Conservation (phyloP, 257 asterid species). For the Plantago major region DNA sequence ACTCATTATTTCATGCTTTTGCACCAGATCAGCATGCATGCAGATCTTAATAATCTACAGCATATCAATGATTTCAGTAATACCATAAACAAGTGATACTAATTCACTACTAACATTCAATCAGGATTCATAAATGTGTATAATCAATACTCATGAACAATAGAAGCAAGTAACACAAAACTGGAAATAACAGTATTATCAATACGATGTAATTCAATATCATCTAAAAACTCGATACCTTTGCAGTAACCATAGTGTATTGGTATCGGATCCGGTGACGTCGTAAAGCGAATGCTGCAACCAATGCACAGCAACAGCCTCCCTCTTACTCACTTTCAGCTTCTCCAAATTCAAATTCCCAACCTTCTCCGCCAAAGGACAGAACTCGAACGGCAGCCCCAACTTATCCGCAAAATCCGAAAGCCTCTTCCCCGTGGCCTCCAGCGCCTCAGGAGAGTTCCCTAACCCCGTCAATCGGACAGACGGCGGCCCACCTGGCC, state of each 20-base stretch:
- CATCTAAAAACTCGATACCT: conserved; percentile 32
- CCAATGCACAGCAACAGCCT: conserved; percentile 98
- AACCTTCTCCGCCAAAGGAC: conserved; percentile 73
- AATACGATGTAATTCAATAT: too few species aligned
- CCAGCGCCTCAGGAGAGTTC: conserved; percentile 76
- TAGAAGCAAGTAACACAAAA: too few species aligned
- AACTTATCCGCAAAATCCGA: conserved; percentile 82
- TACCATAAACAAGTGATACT: too few species aligned
- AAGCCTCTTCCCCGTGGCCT: conserved; percentile 88
- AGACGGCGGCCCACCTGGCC: conserved; percentile 91
- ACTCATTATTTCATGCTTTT: too few species aligned
- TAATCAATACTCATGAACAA: too few species aligned
- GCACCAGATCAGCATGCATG: not conserved
- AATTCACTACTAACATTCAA: too few species aligned
- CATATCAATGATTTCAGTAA: not conserved
- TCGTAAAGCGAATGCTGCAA: conserved; percentile 93
- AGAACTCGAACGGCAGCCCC: conserved; percentile 84
- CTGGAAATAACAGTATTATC: too few species aligned
- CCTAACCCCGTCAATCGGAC: conserved; percentile 91
- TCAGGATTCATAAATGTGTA: too few species aligned
- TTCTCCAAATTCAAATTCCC: conserved; percentile 69
- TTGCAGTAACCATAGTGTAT: conserved; percentile 77
- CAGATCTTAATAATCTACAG: not conserved
- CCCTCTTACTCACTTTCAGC: conserved; percentile 66
- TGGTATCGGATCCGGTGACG: conserved; percentile 85